These are phyloP conservation scores for Chlorella sp. DNA, from an alignment of 139 green algal species.

Conservation along the genomic window DNA sequence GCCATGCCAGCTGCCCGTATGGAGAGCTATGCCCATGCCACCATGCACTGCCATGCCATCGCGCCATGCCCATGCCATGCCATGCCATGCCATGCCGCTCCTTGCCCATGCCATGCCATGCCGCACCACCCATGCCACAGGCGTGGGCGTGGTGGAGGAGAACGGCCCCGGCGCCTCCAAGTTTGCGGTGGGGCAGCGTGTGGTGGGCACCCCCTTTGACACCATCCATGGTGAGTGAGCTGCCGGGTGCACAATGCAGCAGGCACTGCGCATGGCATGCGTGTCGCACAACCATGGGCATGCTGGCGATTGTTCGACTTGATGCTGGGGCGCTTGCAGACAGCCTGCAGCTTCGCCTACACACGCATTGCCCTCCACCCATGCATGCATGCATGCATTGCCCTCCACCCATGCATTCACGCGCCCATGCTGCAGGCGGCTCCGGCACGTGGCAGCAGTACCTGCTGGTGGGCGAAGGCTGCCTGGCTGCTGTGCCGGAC, in stretches of 20 bases:
- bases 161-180: conserved; percentile 35
- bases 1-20: not conserved
- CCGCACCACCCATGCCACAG: not conserved
- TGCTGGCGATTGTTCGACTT: too few relatives aligned
- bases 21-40: too few relatives aligned
- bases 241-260: not conserved
- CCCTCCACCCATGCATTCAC: too few relatives aligned
- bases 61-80: not conserved
- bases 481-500: conserved; percentile 52
- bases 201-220: conserved; percentile 47
- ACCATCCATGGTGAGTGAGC: not conserved
- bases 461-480: conserved; percentile 24
- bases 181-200: conserved; percentile 51
- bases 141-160: conserved; percentile 43
- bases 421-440: conserved; percentile 9
- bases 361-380: too few relatives aligned
- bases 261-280: too few relatives aligned
- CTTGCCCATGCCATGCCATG: not conserved
- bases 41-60: not conserved
- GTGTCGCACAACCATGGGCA: too few relatives aligned
- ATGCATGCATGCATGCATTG: too few relatives aligned
- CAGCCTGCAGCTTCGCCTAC: too few relatives aligned
- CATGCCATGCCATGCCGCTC: not conserved
- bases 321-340: too few relatives aligned
- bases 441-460: conserved; percentile 64